Base-by-base conservation (phyloP, 2,329 filamentous ascomycete genomes). In the Colletotrichum chrysophilum region DNA sequence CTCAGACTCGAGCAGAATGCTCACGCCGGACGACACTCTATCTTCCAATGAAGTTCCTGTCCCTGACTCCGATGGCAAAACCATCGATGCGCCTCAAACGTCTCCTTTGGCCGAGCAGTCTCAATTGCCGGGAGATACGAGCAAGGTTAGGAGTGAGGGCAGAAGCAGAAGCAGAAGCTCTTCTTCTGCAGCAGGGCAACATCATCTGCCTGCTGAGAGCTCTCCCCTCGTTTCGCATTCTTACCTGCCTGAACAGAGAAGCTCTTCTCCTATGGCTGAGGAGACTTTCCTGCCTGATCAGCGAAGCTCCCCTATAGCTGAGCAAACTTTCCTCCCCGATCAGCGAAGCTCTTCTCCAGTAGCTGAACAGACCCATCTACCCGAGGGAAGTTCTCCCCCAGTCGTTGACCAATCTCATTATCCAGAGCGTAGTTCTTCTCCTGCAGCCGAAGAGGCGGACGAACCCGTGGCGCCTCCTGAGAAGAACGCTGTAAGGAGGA, bases 1-100 rank as follows among this genome's bases (percentile, higher is more conserved):
- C 79, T 85, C 83, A 76, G 85, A 84, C 55, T 83, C 84, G 30
- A 86, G 83, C 66, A 87, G 88, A 76, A 83, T 91, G 76, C 88
- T 89, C 75, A 90, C 89, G 55, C 89, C 89, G 69, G 89, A 91
- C 77, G 86, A 90, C 77, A 90, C 86, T 69, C 86, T 87, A 18
- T 86, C 87, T 2, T 85, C 87, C 26, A 60, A 70, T 32, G 74
- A 71, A 24, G 21, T 73, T 13, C 62, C 70, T 18, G 56, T 58
- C 8, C 74, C 74, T 60, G 70, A 76, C 26, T 76, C 74, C 26
- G 74, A 76, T 26, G 64, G 30, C 74, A 76, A 76, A 60, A 74
- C 74, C 4, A 74, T 76, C 10, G 74, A 76, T 30, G 74, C 70
- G 16, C 36, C 18, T 14, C 28, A 55, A 9, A 76, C 70, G 13